Evolutionary conservation across 305 asterid genomes (phyloP), one percentile per base, ranked within the genome.

Genomic region (Stenogyne calaminthoides): DNA sequence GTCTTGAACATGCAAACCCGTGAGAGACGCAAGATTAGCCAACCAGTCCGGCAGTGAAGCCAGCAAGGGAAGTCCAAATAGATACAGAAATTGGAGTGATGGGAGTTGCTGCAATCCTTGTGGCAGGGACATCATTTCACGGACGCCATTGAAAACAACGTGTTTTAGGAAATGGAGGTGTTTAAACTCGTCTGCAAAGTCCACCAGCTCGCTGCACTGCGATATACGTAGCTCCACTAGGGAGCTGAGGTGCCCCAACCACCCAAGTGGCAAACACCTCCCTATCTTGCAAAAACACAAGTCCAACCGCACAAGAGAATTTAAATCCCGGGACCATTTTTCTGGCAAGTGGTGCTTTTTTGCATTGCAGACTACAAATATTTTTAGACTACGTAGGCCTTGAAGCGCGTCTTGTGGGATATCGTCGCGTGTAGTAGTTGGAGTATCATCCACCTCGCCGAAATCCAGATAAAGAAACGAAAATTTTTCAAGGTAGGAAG

Each of bases 21-120:
- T 58, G 42, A 27, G 42, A 27, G 36, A 12, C 18, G 10, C n/a
- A 25, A 58, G 67, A 36, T 34, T 16, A 8, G 14, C 3, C 29
- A 64, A 5, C 70, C 70, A 64, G 3, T 37, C 70, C 19, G 70
- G 70, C 56, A 64, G 2, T 12, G 56, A 42, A 44, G 39, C 6
- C 10, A 64, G 37, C 2, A 4, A 19, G 9, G 18, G 10, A 39
- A 64, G 55, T 9, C n/a, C n/a, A 3, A 2, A 22, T 22, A 22
- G 25, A 22, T 22, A 22, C 25, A 22, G 1, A 22, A 22, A 22
- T 22, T 25, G 29, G 29, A 25, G 29, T 25, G 29, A 25, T 1
- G 29, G 29, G 29, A 25, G 1, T 25, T 25, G 29, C 3, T 25
- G 29, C 3, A 25, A 2, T 1, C 29, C 2, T 25, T 25, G 29